Percentiles rank a stretch among this genome's conserved stretches.
Evolutionary conservation across 2,329 filamentous ascomycete genomes (phyloP).

Genomic region (Cercospora sesami): DNA sequence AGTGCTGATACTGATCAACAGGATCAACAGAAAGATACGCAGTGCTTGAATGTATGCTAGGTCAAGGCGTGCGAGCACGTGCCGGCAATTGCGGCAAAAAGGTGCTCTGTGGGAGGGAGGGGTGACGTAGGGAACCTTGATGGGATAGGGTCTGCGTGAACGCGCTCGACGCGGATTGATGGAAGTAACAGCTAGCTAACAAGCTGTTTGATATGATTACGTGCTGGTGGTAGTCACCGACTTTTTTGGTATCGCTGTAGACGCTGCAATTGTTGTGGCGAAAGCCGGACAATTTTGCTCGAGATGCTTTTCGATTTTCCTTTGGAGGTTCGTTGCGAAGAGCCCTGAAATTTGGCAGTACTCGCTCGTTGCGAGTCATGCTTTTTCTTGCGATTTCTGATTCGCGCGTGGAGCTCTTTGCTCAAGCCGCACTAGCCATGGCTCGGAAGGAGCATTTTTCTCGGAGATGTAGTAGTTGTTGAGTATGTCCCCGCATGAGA

Average conservation of each 20-base stretch:
- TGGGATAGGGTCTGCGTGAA: not conserved
- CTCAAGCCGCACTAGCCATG: not conserved
- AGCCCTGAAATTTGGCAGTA: too few species aligned
- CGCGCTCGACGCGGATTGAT: not conserved
- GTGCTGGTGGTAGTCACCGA: not conserved
- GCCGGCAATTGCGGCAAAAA: not conserved
- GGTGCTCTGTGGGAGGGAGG: not conserved
- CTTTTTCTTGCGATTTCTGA: not conserved
- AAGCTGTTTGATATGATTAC: not conserved
- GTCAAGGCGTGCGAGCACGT: not conserved
- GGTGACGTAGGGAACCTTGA: not conserved
- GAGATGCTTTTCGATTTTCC: not conserved
- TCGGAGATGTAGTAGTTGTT: not conserved
- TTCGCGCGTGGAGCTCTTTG: not conserved
- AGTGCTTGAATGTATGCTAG: slow-evolving; percentile 1
- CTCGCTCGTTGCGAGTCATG: slow-evolving; percentile 1
- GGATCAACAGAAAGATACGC: not conserved
- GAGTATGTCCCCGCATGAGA: not conserved
- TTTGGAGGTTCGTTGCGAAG: not conserved
- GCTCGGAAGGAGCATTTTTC: not conserved
- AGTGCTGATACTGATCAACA: not conserved
- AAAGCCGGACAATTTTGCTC: not conserved
- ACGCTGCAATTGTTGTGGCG: not conserved
- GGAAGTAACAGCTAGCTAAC: not conserved
- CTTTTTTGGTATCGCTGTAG: not conserved